Conservation (phyloP, 768 basidiomycete genomes). For the Phaffia australis region DNA sequence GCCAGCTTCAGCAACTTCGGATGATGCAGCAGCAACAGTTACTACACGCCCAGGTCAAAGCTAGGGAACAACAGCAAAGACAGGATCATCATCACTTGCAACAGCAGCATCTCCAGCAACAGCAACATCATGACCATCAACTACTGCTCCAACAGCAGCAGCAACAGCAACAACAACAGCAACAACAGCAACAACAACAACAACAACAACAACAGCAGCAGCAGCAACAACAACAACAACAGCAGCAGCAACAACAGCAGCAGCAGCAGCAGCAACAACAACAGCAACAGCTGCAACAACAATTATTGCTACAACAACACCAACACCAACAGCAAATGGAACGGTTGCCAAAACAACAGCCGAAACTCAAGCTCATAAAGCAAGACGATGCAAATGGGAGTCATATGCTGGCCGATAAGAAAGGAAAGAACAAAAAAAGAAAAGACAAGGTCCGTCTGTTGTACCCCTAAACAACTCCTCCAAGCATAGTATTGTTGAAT, state of each 20-base stretch:
- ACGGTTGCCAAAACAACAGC: not conserved
- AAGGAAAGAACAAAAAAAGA: not conserved
- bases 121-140: too few relatives aligned
- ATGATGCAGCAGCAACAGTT: too few relatives aligned
- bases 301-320: slow-evolving; percentile 9
- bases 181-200: slow-evolving; percentile 4
- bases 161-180: not conserved
- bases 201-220: slow-evolving; percentile 23
- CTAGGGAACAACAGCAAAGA: too few relatives aligned
- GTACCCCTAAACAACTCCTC: not conserved
- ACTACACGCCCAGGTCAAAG: too few relatives aligned
- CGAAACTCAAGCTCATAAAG: slow-evolving; percentile 10
- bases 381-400: slow-evolving; percentile 1
- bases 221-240: slow-evolving; percentile 26
- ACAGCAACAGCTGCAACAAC: slow-evolving; percentile 27
- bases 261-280: slow-evolving; percentile 22
- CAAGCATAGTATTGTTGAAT: not conserved
- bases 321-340: slow-evolving; percentile 4
- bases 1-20: too few relatives aligned
- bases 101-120: too few relatives aligned
- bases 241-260: slow-evolving; percentile 20
- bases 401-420: slow-evolving; percentile 1
- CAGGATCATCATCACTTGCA: too few relatives aligned
- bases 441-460: not conserved
- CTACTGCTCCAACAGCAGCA: too few relatives aligned